These are phyloP conservation scores for Mallotus japonicus DNA, from an alignment of 441 rosid genomes.

Conservation along the genomic window DNA sequence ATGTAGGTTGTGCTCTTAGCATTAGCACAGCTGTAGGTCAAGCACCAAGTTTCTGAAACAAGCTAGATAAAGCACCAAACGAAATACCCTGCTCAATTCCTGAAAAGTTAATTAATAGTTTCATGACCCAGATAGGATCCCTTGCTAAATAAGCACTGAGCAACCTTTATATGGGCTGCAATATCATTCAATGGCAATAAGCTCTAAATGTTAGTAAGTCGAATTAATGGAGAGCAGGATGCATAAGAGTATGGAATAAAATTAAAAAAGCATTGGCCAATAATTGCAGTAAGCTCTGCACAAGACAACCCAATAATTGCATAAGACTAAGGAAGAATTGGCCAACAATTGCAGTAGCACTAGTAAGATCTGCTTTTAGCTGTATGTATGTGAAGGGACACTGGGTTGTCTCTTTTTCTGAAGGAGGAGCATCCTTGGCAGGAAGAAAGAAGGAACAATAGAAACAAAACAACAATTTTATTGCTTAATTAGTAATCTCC, in stretches of 20 bases:
- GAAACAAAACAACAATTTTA: neutral
- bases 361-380: neutral
- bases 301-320: too few species aligned
- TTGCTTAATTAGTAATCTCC: neutral
- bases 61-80: too few species aligned
- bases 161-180: neutral
- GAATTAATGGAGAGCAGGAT: neutral
- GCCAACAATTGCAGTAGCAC: neutral
- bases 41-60: too few species aligned
- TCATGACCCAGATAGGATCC: neutral
- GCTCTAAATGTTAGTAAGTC: neutral
- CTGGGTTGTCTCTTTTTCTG: constrained; percentile 14
- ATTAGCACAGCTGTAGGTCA: too few species aligned
- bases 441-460: neutral
- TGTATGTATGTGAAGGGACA: neutral
- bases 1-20: too few species aligned
- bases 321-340: neutral
- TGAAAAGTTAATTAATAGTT: neutral
- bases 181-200: neutral
- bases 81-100: too few species aligned
- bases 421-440: constrained; percentile 14
- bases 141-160: neutral
- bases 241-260: too few species aligned
- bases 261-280: too few species aligned
- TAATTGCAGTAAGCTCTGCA: too few species aligned